A percentile compares a stretch with the other conserved stretches of the same genome.
Evolutionary conservation across 495 filamentous ascomycete species (phyloP).

Genomic region (Neurospora sp.): DNA sequence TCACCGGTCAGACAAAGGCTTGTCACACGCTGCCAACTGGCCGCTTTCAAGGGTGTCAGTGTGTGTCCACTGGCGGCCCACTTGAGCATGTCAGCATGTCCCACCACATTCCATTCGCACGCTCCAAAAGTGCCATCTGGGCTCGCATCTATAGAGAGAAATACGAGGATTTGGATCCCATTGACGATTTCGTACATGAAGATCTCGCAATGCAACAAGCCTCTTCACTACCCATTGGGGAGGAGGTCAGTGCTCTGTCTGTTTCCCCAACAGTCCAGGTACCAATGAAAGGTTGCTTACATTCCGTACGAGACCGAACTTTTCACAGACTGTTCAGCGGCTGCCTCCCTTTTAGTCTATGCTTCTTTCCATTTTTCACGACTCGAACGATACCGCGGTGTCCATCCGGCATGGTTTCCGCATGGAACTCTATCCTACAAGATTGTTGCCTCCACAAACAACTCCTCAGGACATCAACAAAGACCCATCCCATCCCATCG

Average conservation of each 20-base stretch:
- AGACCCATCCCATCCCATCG: background rate
- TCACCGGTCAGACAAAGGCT: background rate
- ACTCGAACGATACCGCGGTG: background rate
- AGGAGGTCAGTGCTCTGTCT: too few relatives aligned
- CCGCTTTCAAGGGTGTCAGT: background rate
- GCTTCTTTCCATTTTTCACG: background rate
- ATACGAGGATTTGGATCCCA: background rate
- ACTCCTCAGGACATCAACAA: background rate
- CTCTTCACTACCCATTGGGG: background rate
- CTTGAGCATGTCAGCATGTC: background rate
- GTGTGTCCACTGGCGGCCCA: background rate
- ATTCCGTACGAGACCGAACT: too few relatives aligned
- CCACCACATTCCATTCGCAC: background rate
- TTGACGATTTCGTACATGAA: background rate
- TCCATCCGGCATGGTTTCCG: background rate
- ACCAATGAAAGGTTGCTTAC: too few relatives aligned
- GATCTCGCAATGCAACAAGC: background rate
- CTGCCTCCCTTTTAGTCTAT: background rate
- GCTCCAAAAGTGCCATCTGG: background rate
- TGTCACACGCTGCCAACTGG: background rate
- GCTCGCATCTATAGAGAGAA: background rate
- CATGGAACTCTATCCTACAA: background rate
- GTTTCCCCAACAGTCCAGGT: background rate
- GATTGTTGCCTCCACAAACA: background rate
- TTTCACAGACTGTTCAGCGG: background rate